Evolutionary conservation across 768 basidiomycete genomes (phyloP).

Genomic region (Leccinum incarnatum): DNA sequence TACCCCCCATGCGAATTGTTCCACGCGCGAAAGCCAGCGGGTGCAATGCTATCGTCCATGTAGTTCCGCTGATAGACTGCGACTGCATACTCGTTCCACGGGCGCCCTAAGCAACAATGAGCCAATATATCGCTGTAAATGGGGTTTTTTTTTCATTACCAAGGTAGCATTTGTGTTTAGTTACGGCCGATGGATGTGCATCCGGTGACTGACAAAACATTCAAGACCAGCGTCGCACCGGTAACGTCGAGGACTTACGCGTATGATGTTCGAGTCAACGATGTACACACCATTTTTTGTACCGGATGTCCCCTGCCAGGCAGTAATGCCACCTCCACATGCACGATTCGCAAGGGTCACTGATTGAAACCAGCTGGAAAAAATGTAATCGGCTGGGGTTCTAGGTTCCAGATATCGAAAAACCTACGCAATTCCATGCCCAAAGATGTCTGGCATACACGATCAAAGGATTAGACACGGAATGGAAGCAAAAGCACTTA

Average conservation of each 20-base stretch:
- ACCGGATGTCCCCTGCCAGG: conserved; percentile 54
- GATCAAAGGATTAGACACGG: neutral
- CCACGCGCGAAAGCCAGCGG: conserved; percentile 52
- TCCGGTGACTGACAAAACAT: conserved; percentile 48
- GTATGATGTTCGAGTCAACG: neutral
- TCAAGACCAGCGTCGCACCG: conserved; percentile 22
- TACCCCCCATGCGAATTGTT: conserved; percentile 13
- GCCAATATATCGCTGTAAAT: neutral
- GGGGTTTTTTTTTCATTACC: conserved; percentile 26
- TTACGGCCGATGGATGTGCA: conserved; percentile 49
- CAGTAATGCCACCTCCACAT: conserved; percentile 60
- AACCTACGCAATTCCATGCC: neutral
- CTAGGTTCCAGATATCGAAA: too few species aligned
- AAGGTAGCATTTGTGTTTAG: conserved; percentile 47
- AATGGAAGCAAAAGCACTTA: conserved; percentile 26
- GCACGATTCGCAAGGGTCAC: conserved; percentile 56
- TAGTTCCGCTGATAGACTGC: conserved; percentile 38
- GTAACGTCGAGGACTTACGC: neutral
- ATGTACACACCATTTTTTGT: conserved; percentile 37
- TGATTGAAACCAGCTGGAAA: conserved; percentile 56
- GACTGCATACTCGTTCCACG: conserved; percentile 61
- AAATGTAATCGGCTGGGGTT: neutral
- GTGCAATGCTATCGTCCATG: conserved; percentile 43
- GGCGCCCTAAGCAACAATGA: conserved; percentile 32
- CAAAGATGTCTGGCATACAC: neutral